Base-by-base conservation (phyloP, 2,329 filamentous ascomycete genomes). In the Byssothecium circinans region DNA sequence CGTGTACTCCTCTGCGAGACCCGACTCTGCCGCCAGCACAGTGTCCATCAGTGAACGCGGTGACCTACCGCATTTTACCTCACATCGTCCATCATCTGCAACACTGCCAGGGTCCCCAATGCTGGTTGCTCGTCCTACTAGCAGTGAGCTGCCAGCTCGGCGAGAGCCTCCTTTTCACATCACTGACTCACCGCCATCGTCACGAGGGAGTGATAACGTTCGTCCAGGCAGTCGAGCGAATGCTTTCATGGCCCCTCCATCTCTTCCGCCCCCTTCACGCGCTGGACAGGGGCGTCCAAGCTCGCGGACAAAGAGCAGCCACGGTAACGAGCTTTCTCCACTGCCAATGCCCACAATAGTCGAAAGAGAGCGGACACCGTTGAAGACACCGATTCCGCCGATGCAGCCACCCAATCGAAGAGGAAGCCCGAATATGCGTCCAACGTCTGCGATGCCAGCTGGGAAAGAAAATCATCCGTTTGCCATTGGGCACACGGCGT, bases 141-240 rank as follows among this genome's bases (percentile, higher is more conserved):
- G 59, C 22, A 42, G 52, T 10, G 52, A 53, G 14, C 57, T 73
- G 25, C 70, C 71, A 19, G 70, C 70, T 7, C 57, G 65, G 41
- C 64, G 71, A 39, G 71, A 74, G 50, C 62, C 74, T 15, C 72
- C 72, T 3, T 76, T 75, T 50, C 56, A 62, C 30, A 63, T 68
- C 7, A 55, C 64, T n/a, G 65, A 64, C 18, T 38, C 57, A 10
- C 50, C 57, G 8, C 52, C 61, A n/a, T 47, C 58, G 30, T 64
- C 64, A 40, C 53, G 59, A 29, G 56, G 58, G 14, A 64, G 50
- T 25, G 61, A 66, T 8, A 59, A 46, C 8, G 48, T 45, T 18
- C 53, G 56, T 2, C 49, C 56, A 33, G 36, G 43, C n/a, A 67
- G 61, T 54, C 56, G 60, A 14, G 58, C 57, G 2, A 65, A 50